Conservation (phyloP, 176 grass and related monocot genomes). For the Eragrostis curvula region DNA sequence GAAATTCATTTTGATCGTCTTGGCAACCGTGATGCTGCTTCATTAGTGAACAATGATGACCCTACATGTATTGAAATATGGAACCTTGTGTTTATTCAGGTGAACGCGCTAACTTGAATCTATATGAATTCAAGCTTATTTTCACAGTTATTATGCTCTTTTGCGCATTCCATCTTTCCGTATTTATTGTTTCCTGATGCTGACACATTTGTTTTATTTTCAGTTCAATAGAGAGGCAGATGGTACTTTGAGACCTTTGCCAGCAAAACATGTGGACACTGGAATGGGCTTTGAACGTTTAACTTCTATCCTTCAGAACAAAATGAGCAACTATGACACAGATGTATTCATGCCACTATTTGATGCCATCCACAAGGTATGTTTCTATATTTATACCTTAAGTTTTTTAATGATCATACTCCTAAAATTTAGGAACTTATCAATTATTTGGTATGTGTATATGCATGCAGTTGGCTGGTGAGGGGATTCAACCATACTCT, state of each 20-base stretch:
- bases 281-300: constrained; percentile 91
- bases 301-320: constrained; percentile 93
- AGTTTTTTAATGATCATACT: constrained; percentile 27
- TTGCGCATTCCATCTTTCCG: background rate
- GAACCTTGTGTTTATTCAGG: constrained; percentile 99
- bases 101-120: constrained; percentile 29
- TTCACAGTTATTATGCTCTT: background rate
- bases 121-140: background rate
- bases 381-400: constrained; percentile 4
- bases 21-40: constrained; percentile 79
- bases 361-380: constrained; percentile 85
- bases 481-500: constrained; percentile 66
- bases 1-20: constrained; percentile 97
- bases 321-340: constrained; percentile 99
- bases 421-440: background rate
- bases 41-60: constrained; percentile 88
- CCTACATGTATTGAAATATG: constrained; percentile 97
- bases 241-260: constrained; percentile 74
- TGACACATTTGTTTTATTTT: constrained; percentile 12
- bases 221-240: constrained; percentile 93
- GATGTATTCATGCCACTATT: constrained; percentile 90
- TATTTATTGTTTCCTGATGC: constrained; percentile 5
- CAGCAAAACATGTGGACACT: constrained; percentile 96
- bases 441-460: constrained; percentile 38
- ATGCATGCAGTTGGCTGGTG: constrained; percentile 59